Evolutionary conservation across 495 filamentous ascomycete species (phyloP), one percentile per base, ranked within the genome.

Genomic region (Neurospora africana): DNA sequence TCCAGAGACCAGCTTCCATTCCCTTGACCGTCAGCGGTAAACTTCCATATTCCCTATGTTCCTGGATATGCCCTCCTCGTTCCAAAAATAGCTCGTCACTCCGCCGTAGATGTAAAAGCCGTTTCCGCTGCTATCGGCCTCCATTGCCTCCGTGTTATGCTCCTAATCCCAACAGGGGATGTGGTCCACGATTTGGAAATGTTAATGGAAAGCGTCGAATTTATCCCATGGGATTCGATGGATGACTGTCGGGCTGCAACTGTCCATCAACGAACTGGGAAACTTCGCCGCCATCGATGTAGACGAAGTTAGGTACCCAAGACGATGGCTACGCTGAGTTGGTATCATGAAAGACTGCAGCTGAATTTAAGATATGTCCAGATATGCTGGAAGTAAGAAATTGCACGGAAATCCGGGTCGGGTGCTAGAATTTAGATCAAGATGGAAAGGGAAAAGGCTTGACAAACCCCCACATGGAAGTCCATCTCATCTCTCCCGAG

Each of bases 81-180:
- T n/a, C n/a, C n/a, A n/a, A n/a, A n/a, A n/a, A n/a, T 27, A 68
- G 5, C 40, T n/a, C 38, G 47, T 74, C 69, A 73, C 76, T 15
- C 82, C 82, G 23, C 79, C 82, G 79, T 80, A 83, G 15, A 76
- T 73, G 71, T 83, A 83, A 36, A 82, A 77, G 39, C 68, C 70
- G 37, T 75, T 75, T 4, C 69, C 71, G 5, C 71, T 73, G 5
- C 47, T 21, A 71, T 82, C 77, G 6, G 75, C 69, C 79, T 79
- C 83, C 35, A 77, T 69, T 8, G 72, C 69, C n/a, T 77, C 78
- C 30, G 68, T 68, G 72, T 33, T 30, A 82, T 80, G 9, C 71
- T 71, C 9, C 68, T 74, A n/a, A 83, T 65, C 30, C 68, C 21
- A 33, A 79, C 80, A 1, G 71, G 76, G 13, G 72, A 69, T 38